A percentile compares a stretch with the other conserved stretches of the same genome.
Conservation (phyloP, 2,329 filamentous ascomycete species). For the Neofusicoccum parvum region DNA sequence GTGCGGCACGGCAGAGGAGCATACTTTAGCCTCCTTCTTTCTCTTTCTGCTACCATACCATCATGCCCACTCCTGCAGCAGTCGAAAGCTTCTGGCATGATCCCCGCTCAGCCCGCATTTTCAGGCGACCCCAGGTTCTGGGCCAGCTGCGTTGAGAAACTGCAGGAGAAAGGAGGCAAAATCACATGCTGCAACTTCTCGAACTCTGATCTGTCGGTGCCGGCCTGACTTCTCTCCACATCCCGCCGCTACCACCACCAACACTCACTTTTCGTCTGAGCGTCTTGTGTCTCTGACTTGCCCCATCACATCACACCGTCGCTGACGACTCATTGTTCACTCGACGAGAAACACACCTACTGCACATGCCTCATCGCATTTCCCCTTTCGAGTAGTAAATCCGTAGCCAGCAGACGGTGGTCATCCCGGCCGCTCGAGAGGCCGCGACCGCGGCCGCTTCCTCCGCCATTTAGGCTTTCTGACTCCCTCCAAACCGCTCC, state of each 20-base stretch:
- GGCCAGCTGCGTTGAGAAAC: background rate
- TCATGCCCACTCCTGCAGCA: background rate
- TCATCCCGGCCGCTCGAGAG: too few relatives aligned
- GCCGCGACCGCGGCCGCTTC: too few relatives aligned
- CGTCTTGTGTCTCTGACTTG: background rate
- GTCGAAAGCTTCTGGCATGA: background rate
- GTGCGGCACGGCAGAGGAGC: background rate
- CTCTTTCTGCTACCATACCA: too few relatives aligned
- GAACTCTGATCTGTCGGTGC: background rate
- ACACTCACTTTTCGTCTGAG: background rate
- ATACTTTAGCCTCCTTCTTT: background rate
- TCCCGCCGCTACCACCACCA: background rate
- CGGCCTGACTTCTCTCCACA: background rate
- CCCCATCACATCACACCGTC: background rate
- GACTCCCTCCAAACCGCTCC: too few relatives aligned
- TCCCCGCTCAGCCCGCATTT: conserved; percentile 5
- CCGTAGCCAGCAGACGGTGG: too few relatives aligned
- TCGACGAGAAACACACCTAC: too few relatives aligned
- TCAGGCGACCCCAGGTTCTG: background rate
- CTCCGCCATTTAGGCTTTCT: too few relatives aligned
- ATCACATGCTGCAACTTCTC: background rate
- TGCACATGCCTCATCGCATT: too few relatives aligned
- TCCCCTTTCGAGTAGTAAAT: too few relatives aligned
- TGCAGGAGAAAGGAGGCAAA: background rate
- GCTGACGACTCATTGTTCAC: too few relatives aligned